Evolutionary conservation across 2,329 filamentous ascomycete genomes (phyloP).

Genomic region (Nigrograna mackinnonii): DNA sequence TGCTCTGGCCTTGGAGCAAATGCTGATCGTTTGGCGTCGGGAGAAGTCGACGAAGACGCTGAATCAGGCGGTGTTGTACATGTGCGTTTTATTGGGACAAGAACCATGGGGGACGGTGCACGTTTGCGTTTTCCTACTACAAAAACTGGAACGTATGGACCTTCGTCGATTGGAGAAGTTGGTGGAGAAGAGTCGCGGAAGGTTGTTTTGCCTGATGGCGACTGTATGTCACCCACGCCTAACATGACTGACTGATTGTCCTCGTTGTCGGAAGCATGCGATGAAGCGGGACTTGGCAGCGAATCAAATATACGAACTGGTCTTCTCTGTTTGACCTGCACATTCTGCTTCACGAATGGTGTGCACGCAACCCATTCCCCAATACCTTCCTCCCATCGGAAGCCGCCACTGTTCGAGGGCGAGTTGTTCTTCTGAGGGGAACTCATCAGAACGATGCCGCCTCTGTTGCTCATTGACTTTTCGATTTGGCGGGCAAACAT

Average conservation of each 20-base stretch:
- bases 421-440: conserved; percentile 33
- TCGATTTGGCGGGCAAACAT: conserved; percentile 34
- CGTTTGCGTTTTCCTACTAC: conserved; percentile 20
- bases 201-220: conserved; percentile 10
- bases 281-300: conserved; percentile 30
- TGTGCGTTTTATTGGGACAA: conserved; percentile 29
- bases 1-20: not conserved
- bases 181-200: conserved; percentile 18
- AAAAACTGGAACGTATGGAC: too few species aligned
- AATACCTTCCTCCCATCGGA: conserved; percentile 50
- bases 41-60: too few species aligned
- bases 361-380: conserved; percentile 51
- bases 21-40: too few species aligned
- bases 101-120: conserved; percentile 25
- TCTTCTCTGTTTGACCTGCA: conserved; percentile 14
- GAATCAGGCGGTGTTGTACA: too few species aligned
- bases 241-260: conserved; percentile 2
- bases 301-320: conserved; percentile 23
- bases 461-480: conserved; percentile 30
- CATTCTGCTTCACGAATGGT: conserved; percentile 32
- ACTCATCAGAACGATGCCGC: conserved; percentile 25
- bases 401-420: conserved; percentile 29
- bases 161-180: conserved; percentile 33
- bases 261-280: conserved; percentile 14
- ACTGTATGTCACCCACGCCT: conserved; percentile 6